Conservation (phyloP, 2,329 filamentous ascomycete genomes). For the Lachnellula occidentalis region DNA sequence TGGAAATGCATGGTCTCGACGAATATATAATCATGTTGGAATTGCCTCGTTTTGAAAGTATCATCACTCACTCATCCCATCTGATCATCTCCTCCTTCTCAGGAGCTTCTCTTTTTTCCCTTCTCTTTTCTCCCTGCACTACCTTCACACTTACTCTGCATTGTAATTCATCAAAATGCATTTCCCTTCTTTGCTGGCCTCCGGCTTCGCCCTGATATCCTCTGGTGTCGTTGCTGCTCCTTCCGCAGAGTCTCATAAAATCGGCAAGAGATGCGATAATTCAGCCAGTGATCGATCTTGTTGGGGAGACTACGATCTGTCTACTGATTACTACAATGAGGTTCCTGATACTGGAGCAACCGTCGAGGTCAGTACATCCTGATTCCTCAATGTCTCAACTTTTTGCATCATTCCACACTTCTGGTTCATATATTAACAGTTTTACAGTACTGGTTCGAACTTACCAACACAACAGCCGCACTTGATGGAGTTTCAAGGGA, state of each 20-base stretch:
- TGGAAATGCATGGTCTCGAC: background rate
- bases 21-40: background rate
- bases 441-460: constrained; percentile 21
- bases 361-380: constrained; percentile 34
- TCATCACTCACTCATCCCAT: background rate
- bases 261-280: constrained; percentile 18
- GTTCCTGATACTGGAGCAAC: constrained; percentile 42
- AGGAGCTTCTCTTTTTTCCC: background rate
- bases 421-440: constrained; percentile 1
- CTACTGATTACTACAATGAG: constrained; percentile 37
- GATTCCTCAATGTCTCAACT: constrained; percentile 37
- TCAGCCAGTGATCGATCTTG: constrained; percentile 21
- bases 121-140: background rate
- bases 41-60: background rate
- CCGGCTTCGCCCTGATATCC: constrained; percentile 8
- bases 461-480: constrained; percentile 23
- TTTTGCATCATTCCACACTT: constrained; percentile 15
- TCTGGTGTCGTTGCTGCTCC: constrained; percentile 14
- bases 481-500: constrained; percentile 29
- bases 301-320: constrained; percentile 45
- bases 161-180: constrained; percentile 4
- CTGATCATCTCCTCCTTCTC: background rate
- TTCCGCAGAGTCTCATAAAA: constrained; percentile 4
- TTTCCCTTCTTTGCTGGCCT: constrained; percentile 9
- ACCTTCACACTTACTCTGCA: background rate